Evolutionary conservation across 1,284 basidiomycete species (phyloP).

Genomic region (Ganoderma multipileum): DNA sequence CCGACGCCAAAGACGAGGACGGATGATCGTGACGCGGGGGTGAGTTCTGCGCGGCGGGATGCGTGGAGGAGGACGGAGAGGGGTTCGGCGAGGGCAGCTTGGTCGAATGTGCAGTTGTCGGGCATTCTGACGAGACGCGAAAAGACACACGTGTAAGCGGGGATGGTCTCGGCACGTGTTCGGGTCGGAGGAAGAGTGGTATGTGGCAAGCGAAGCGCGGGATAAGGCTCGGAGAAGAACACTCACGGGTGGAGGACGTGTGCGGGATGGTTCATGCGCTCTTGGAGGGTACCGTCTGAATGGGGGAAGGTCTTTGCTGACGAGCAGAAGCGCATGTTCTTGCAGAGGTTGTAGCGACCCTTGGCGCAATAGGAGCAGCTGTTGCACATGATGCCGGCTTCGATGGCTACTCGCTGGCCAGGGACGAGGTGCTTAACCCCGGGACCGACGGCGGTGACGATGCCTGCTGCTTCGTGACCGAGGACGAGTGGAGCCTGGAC

Average conservation of each 20-base stretch:
- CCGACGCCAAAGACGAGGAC: slow-evolving; percentile 93
- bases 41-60: slow-evolving; percentile 70
- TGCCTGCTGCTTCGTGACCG: slow-evolving; percentile 91
- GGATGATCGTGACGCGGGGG: slow-evolving; percentile 45
- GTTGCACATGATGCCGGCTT: slow-evolving; percentile 90
- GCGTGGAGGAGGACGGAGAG: slow-evolving; percentile 91
- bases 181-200: slow-evolving; percentile 12
- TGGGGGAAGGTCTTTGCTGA: slow-evolving; percentile 94
- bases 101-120: slow-evolving; percentile 75
- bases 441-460: slow-evolving; percentile 77
- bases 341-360: slow-evolving; percentile 96
- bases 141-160: slow-evolving; percentile 22
- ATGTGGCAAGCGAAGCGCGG: slow-evolving; percentile 15
- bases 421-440: slow-evolving; percentile 70
- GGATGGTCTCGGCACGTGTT: slow-evolving; percentile 23
- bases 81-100: slow-evolving; percentile 90
- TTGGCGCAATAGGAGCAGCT: slow-evolving; percentile 69
- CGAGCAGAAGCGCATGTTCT: slow-evolving; percentile 85
- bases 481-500: slow-evolving; percentile 86
- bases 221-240: slow-evolving; percentile 13
- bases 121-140: slow-evolving; percentile 65
- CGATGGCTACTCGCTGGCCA: slow-evolving; percentile 93
- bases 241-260: slow-evolving; percentile 87
- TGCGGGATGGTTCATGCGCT: slow-evolving; percentile 88
- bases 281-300: slow-evolving; percentile 90